Evolutionary conservation across 768 basidiomycete species (phyloP), one percentile per base, ranked within the genome.

Genomic region (Russula sp.): DNA sequence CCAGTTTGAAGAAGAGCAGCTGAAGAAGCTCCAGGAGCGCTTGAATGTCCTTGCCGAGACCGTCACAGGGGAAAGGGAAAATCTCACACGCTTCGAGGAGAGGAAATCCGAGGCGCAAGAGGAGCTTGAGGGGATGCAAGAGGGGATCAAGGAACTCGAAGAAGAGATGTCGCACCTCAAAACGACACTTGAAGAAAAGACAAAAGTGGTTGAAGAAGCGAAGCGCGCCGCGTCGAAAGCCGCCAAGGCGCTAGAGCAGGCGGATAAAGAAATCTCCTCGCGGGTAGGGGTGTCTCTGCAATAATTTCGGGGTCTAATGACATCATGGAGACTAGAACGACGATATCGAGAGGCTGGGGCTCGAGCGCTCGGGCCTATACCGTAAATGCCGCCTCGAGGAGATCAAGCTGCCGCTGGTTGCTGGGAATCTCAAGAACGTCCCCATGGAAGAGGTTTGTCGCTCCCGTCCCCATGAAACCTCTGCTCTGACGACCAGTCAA

Each of bases 321-420:
- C 55, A 63, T 59, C 4, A 42, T 18, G 11, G 14, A 11, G 8
- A 32, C 6, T 64, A 88, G 87, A 90, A 89, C 68, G 95, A 96
- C 72, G 90, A 94, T 70, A 97, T 97, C 63, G 92, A 94, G 73
- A 92, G 91, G 71, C 75, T 89, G 32, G 87, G 86, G 0, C 79
- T 92, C 51, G 95, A 98, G 70, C 80, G 96, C 27, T 91, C 93
- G 27, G 78, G 87, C 0, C 82, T 91, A 51, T 98, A 98, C 72
- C 84, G 95, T 16, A 91, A 91, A 70, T 98, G 96, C 74, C 84
- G 94, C 66, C 79, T 99, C 49, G 97, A 99, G 66, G 94, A 97
- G 69, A 88, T 98, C 68, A 82, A 82, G 62, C 73, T 99, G 18
- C 94, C 96, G 0, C 76, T 98, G 13, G 68, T 80, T 14, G 73